Evolutionary conservation across 345 rosid genomes (phyloP).

Genomic region (Linum lewisii): DNA sequence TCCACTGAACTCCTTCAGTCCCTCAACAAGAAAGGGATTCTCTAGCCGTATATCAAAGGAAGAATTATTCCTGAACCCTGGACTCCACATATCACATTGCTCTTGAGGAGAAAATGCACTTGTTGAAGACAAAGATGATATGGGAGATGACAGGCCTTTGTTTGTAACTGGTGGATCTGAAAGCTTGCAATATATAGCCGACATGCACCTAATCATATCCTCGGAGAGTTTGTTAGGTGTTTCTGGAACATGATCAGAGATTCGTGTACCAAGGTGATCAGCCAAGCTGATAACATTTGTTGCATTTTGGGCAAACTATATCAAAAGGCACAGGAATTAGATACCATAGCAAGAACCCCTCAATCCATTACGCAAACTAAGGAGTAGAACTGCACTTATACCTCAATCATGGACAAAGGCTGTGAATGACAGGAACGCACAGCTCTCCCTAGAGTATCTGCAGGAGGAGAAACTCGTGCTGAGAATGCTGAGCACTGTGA

Average conservation of each 20-base stretch:
- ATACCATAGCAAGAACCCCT: slow-evolving; percentile 5
- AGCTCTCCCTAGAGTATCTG: slow-evolving; percentile 44
- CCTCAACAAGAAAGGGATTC: slow-evolving; percentile 81
- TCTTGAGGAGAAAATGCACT: slow-evolving; percentile 68
- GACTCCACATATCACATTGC: slow-evolving; percentile 75
- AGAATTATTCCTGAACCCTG: slow-evolving; percentile 60
- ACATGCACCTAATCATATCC: slow-evolving; percentile 92
- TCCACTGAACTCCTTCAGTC: slow-evolving; percentile 87
- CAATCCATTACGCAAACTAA: not conserved
- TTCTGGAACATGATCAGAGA: slow-evolving; percentile 86
- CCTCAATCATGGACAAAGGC: slow-evolving; percentile 70
- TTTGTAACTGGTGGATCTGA: slow-evolving; percentile 66
- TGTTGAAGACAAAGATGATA: slow-evolving; percentile 59
- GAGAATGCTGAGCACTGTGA: slow-evolving; percentile 58
- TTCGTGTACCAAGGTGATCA: slow-evolving; percentile 81
- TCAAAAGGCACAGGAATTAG: slow-evolving; percentile 12
- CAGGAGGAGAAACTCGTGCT: slow-evolving; percentile 39
- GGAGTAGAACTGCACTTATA: slow-evolving; percentile 10
- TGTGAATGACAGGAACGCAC: slow-evolving; percentile 76
- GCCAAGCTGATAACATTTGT: slow-evolving; percentile 79
- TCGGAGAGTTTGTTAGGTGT: slow-evolving; percentile 89
- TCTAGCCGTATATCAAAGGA: slow-evolving; percentile 69
- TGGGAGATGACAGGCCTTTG: slow-evolving; percentile 67
- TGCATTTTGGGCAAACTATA: slow-evolving; percentile 63
- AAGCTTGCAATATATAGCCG: slow-evolving; percentile 80